Evolutionary conservation across 2,329 filamentous ascomycete species (phyloP).

Genomic region (Botrytis cinerea): DNA sequence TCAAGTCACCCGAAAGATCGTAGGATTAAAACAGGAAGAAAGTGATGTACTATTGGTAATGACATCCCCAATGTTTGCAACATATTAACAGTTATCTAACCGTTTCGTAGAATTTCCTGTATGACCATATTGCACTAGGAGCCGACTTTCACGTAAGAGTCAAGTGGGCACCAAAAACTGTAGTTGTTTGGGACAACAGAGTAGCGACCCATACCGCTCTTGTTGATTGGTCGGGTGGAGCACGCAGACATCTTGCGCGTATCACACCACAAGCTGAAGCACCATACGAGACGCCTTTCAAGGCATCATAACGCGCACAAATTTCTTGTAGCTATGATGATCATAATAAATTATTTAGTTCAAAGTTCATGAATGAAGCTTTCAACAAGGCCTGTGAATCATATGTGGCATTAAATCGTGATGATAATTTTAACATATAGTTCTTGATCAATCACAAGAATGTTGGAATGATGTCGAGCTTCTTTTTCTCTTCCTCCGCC

Average conservation of each 20-base stretch:
- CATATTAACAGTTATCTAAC: slow-evolving; percentile 46
- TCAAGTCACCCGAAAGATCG: slow-evolving; percentile 76
- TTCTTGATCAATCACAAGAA: slow-evolving; percentile 29
- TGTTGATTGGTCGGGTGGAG: slow-evolving; percentile 78
- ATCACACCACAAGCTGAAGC: slow-evolving; percentile 81
- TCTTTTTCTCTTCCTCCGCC: slow-evolving; percentile 31
- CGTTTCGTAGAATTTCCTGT: slow-evolving; percentile 71
- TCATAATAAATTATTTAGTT: not conserved
- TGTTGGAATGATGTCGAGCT: slow-evolving; percentile 35
- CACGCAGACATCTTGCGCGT: slow-evolving; percentile 75
- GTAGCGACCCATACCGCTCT: slow-evolving; percentile 78
- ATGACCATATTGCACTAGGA: slow-evolving; percentile 70
- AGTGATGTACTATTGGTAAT: slow-evolving; percentile 65
- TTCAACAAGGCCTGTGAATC: not conserved
- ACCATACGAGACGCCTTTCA: slow-evolving; percentile 70
- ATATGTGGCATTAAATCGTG: not conserved
- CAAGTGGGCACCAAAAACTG: slow-evolving; percentile 76
- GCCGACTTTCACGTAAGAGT: slow-evolving; percentile 74
- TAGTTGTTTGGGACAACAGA: slow-evolving; percentile 86
- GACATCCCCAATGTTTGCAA: not conserved
- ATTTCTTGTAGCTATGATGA: not conserved
- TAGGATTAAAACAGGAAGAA: slow-evolving; percentile 85
- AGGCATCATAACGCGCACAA: slow-evolving; percentile 7
- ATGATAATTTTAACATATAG: not conserved
- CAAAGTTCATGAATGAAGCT: not conserved